Evolutionary conservation across 441 rosid genomes (phyloP).

Genomic region (Eruca vesicaria): DNA sequence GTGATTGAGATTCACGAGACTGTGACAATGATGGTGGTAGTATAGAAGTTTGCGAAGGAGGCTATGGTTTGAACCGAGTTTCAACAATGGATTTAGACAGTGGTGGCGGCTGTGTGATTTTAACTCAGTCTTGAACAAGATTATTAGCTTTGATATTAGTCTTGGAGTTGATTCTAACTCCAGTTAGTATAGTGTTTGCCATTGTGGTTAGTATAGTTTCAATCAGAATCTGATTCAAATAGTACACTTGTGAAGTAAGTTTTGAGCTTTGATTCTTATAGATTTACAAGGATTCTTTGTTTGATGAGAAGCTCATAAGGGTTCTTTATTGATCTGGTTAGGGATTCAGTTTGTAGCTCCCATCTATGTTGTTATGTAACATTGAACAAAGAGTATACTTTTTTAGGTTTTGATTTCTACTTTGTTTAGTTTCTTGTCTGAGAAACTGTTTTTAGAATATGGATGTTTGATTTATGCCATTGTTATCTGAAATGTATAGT

Average conservation of each 20-base stretch:
- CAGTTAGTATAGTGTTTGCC: too few relatives aligned
- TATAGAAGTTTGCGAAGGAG: too few relatives aligned
- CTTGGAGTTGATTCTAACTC: too few relatives aligned
- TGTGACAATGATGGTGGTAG: not conserved
- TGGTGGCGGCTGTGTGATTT: not conserved
- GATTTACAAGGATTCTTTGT: not conserved
- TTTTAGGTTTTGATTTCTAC: not conserved
- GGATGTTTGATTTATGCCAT: not conserved
- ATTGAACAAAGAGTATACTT: not conserved
- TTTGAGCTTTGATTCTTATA: conserved; percentile 20
- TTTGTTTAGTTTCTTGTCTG: not conserved
- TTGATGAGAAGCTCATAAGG: conserved; percentile 8
- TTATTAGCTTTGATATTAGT: too few relatives aligned
- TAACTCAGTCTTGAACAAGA: too few relatives aligned
- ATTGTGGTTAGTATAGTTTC: not conserved
- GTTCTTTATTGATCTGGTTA: conserved; percentile 5
- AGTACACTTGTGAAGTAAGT: conserved; percentile 19
- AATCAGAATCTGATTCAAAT: conserved; percentile 13
- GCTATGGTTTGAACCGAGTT: not conserved
- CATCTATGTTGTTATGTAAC: not conserved
- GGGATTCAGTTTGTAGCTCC: conserved; percentile 8
- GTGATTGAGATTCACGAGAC: too few relatives aligned
- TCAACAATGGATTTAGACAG: conserved; percentile 4
- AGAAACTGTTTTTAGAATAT: not conserved
- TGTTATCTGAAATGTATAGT: not conserved